Evolutionary conservation across 2,329 filamentous ascomycete species (phyloP).

Genomic region (Purpureocillium takamizusanense): DNA sequence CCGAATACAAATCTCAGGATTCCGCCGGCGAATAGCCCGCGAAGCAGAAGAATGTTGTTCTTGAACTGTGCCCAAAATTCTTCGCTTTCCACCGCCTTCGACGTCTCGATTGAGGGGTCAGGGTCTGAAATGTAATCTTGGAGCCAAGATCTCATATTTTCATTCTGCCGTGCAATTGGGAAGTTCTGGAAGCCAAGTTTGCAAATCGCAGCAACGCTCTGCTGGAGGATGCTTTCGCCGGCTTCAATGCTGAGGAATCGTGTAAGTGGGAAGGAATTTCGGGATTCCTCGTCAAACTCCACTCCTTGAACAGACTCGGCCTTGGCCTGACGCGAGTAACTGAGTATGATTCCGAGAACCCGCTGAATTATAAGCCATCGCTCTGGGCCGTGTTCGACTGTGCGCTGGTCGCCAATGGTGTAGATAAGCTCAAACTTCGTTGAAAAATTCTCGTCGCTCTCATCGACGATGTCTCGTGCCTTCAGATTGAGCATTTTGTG

Average conservation of each 20-base stretch:
- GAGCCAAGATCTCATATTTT: slow-evolving; percentile 18
- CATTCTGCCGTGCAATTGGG: slow-evolving; percentile 25
- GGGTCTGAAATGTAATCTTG: slow-evolving; percentile 13
- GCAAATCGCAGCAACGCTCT: slow-evolving; percentile 31
- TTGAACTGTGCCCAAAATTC: slow-evolving; percentile 26
- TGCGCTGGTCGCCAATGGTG: slow-evolving; percentile 43
- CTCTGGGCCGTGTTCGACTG: slow-evolving; percentile 41
- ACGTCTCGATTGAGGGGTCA: slow-evolving; percentile 24
- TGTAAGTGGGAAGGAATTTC: slow-evolving; percentile 33
- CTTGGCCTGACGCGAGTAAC: slow-evolving; percentile 19
- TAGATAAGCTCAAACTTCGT: slow-evolving; percentile 55
- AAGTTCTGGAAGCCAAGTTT: slow-evolving; percentile 27
- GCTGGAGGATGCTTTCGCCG: slow-evolving; percentile 15
- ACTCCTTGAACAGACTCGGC: slow-evolving; percentile 24
- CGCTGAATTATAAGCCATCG: slow-evolving; percentile 17
- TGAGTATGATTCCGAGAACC: slow-evolving; percentile 30
- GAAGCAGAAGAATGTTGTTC: slow-evolving; percentile 31
- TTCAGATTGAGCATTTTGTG: slow-evolving; percentile 33
- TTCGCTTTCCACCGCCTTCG: slow-evolving; percentile 21
- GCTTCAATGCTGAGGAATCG: slow-evolving; percentile 31
- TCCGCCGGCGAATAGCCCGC: slow-evolving; percentile 44
- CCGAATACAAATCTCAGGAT: slow-evolving; percentile 41
- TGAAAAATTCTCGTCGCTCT: slow-evolving; percentile 56
- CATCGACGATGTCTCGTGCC: slow-evolving; percentile 51
- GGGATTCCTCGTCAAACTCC: slow-evolving; percentile 22